phyloP scores from a whole-genome alignment of 345 rosid genomes.

The Salix brachista region DNA sequence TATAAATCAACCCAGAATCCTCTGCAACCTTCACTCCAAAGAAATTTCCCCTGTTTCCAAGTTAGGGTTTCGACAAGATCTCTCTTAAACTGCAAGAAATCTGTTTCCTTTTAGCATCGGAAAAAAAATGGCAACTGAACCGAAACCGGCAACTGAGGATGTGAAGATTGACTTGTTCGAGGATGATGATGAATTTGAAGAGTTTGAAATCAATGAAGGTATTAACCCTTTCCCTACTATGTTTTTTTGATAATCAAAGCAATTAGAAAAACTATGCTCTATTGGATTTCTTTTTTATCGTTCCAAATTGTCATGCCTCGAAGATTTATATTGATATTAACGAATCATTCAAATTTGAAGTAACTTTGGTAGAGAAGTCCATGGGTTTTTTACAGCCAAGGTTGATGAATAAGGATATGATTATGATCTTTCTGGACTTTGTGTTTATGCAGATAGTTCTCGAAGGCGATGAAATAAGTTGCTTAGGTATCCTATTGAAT shows the following conservation, averaged over 20 bases:
- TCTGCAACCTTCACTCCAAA: background rate
- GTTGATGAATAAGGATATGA: background rate
- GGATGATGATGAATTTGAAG: conserved; percentile 95
- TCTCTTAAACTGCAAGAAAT: background rate
- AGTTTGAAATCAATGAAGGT: conserved; percentile 69
- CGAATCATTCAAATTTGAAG: background rate
- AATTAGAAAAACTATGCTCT: background rate
- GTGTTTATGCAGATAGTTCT: background rate
- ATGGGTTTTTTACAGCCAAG: too few relatives aligned
- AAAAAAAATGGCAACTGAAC: conserved; percentile 52
- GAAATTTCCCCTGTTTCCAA: background rate
- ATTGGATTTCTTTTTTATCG: background rate
- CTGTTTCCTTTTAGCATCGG: background rate
- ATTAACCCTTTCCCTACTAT: background rate
- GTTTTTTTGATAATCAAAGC: background rate
- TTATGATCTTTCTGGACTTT: background rate
- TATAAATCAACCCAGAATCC: background rate
- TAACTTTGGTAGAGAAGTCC: background rate
- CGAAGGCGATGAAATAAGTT: too few relatives aligned
- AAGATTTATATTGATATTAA: background rate
- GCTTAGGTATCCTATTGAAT: too few relatives aligned
- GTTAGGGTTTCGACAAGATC: background rate
- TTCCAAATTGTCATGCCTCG: background rate
- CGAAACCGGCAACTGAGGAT: conserved; percentile 49
- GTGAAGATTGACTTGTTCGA: conserved; percentile 88